Conservation (phyloP, 1,139 yeast genomes). For the Komagataea norvegica region DNA sequence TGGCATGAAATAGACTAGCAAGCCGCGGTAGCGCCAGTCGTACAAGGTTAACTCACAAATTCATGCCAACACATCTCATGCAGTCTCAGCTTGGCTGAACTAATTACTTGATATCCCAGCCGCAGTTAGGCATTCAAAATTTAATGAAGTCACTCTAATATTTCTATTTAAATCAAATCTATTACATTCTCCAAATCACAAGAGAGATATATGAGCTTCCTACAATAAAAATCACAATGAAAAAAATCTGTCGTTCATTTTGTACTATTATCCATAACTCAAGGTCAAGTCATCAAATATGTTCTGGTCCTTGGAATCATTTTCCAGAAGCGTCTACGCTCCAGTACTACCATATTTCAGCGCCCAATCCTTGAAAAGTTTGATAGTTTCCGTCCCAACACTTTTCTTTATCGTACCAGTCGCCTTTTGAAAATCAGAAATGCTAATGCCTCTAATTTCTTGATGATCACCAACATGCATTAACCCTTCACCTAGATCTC, state of each 20-base stretch:
- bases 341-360: conserved; percentile 34
- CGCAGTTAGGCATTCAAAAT: no score
- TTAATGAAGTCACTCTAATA: no score
- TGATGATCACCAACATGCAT: conserved; percentile 47
- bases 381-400: conserved; percentile 49
- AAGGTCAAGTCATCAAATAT: no score
- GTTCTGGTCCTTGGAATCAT: not conserved
- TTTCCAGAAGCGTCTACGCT: conserved; percentile 13
- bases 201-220: not conserved
- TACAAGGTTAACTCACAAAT: no score
- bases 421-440: conserved; percentile 48
- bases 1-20: no score
- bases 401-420: conserved; percentile 52
- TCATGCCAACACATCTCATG: no score
- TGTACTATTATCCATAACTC: no score
- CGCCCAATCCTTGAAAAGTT: conserved; percentile 52
- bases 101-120: no score
- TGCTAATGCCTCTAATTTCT: conserved; percentile 47
- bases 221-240: not conserved
- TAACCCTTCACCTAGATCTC: conserved; percentile 55
- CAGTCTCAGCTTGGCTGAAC: no score
- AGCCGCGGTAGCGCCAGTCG: no score
- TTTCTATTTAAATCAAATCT: no score
- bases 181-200: not conserved
- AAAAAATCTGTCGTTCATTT: conserved; percentile 1